Conservation (phyloP, 257 asterid genomes). For the Penstemon barbatus region DNA sequence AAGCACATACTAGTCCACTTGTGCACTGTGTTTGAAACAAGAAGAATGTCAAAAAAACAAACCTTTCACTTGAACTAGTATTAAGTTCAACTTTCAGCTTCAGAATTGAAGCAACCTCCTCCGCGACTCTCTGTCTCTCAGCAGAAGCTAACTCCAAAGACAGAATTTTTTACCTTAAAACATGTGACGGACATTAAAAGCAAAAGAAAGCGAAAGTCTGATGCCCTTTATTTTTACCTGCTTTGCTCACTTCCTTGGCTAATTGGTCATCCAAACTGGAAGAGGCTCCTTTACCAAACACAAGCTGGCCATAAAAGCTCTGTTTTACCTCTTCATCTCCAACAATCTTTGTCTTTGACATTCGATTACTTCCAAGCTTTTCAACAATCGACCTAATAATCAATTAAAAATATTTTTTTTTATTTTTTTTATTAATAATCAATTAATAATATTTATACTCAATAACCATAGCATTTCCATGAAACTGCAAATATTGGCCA, state of each 20-base stretch:
- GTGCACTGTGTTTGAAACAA: not conserved
- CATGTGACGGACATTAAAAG: not conserved
- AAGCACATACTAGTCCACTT: not conserved
- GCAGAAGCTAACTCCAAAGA: conserved; percentile 63
- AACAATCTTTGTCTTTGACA: conserved; percentile 57
- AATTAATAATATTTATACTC: conserved; percentile 10
- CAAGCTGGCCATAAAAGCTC: conserved; percentile 85
- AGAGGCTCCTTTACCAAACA: conserved; percentile 72
- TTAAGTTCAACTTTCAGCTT: conserved; percentile 79
- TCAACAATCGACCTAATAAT: conserved; percentile 61
- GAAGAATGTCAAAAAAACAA: conserved; percentile 4
- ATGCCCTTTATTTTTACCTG: conserved; percentile 49
- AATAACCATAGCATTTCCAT: not conserved
- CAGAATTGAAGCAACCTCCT: conserved; percentile 89
- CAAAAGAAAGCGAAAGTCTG: not conserved
- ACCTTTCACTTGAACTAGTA: conserved; percentile 80
- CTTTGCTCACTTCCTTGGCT: conserved; percentile 81
- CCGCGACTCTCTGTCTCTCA: conserved; percentile 80
- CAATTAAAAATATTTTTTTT: not conserved
- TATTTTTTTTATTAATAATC: conserved; percentile 22
- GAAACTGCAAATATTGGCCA: conserved; percentile 5
- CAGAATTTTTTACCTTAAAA: conserved; percentile 15
- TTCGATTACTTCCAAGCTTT: conserved; percentile 73
- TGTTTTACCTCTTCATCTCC: conserved; percentile 72
- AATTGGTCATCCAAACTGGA: conserved; percentile 79